Base-by-base conservation (phyloP, 768 basidiomycete species). In the Calocybe indica region DNA sequence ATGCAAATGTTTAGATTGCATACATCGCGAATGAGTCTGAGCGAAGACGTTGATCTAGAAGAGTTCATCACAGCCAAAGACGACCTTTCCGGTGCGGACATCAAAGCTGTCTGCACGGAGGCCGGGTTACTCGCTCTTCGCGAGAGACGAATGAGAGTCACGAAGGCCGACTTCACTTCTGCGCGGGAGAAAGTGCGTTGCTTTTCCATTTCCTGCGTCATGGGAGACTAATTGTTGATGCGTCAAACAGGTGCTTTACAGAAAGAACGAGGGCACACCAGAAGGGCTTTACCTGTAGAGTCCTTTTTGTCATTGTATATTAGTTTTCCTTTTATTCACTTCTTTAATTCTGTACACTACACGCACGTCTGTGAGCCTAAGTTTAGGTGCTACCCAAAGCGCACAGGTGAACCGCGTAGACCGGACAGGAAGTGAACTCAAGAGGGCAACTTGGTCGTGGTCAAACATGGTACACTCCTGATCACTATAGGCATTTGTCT, bases 41-140 rank as follows among this genome's bases (percentile, higher is more conserved):
- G 68, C 43, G 78, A 79, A 28, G 92, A 95, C 58, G 95, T 98
- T 32, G 93, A 93, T 61, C 71, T 98, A 47, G 95, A 98, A 62
- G 95, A 98, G 65, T 92, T 92, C 58, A 83, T 99, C 47, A 88
- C 87, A 71, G 85, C 87, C 29, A 98, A 98, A 67, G 96, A 99
- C 57, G 95, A 97, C 58, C 70, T 96, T 14, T 92, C 89, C 9
- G 96, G 96, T 40, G 96, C 96, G 2, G 96, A 99, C 60, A 98
- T 99, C 76, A 98, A 98, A 71, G 96, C 95, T 1, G 91, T 98
- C 5, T 97, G 94, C 64, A 98, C 96, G 5, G 96, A 99, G 63
- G 95, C 96, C n/a, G 96, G 96, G 55, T 66, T 99, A 44, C 74
- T 98, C 32, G 96, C 96, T 5, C 72, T 99, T 50, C 79, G 96